Conservation (phyloP, 2,329 filamentous ascomycete genomes). For the Xylaria sp. region DNA sequence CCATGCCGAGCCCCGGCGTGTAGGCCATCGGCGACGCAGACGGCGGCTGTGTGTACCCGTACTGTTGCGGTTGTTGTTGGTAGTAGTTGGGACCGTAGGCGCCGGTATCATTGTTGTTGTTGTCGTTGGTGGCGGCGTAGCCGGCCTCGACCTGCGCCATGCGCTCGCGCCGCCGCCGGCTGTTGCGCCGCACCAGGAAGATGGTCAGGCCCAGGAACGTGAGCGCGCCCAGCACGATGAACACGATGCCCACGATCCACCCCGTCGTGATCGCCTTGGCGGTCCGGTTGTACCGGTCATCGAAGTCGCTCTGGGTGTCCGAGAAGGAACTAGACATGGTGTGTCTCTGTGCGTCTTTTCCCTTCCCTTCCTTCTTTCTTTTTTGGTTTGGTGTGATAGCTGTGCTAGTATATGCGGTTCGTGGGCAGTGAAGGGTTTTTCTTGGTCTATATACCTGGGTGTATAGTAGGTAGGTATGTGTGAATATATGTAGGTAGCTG, state of each 20-base stretch:
- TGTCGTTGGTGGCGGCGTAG: not conserved
- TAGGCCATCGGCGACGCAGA: constrained; percentile 1
- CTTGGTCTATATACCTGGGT: no score
- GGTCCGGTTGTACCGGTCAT: not conserved
- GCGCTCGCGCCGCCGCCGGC: constrained; percentile 2
- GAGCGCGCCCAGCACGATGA: constrained; percentile 2
- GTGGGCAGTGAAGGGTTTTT: not conserved
- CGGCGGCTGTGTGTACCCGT: not conserved
- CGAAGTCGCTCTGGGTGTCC: not conserved
- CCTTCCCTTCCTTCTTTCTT: no score
- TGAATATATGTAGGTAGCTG: no score
- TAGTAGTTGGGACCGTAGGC: not conserved
- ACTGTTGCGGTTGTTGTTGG: not conserved
- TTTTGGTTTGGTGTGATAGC: no score
- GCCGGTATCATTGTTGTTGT: not conserved
- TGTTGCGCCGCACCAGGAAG: constrained; percentile 6
- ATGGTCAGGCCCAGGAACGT: not conserved
- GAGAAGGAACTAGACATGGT: not conserved
- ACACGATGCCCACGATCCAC: constrained; percentile 21
- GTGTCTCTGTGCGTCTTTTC: not conserved
- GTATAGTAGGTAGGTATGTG: no score
- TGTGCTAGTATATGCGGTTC: not conserved
- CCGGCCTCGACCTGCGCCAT: constrained; percentile 4
- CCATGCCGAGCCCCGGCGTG: constrained; percentile 4
- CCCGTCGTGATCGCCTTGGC: constrained; percentile 8